A percentile compares a stretch with the other conserved stretches of the same genome.
Evolutionary conservation across 129 eudicot species (phyloP).

Genomic region (Ambrosia artemisiifolia): DNA sequence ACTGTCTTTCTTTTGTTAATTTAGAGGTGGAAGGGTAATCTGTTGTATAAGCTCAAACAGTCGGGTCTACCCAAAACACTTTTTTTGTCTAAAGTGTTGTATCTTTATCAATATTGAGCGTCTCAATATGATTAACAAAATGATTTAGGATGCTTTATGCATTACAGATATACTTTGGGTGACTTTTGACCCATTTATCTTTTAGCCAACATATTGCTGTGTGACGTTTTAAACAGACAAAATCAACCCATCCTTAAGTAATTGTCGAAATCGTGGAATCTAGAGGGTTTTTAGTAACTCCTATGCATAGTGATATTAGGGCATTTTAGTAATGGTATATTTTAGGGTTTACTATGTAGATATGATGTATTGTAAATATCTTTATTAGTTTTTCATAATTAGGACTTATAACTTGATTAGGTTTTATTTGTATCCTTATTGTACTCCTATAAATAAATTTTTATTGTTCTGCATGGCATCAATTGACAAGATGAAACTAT

Average conservation of each 20-base stretch:
- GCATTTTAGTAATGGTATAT: too few species aligned
- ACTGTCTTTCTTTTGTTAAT: not conserved
- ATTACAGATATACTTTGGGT: not conserved
- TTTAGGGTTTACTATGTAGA: not conserved
- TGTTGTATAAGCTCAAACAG: not conserved
- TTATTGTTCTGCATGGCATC: not conserved
- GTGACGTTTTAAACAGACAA: not conserved
- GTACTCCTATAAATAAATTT: not conserved
- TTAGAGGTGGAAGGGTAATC: not conserved
- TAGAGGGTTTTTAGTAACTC: not conserved
- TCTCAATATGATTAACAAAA: not conserved
- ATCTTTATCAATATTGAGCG: not conserved
- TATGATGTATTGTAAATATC: not conserved
- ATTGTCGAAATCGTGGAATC: not conserved
- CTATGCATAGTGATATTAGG: not conserved
- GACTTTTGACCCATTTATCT: not conserved
- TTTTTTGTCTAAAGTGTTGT: not conserved
- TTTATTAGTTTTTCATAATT: not conserved
- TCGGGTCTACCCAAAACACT: not conserved
- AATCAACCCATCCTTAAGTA: constrained; percentile 9
- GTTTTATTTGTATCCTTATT: not conserved
- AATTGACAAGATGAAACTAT: not conserved
- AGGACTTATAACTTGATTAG: not conserved
- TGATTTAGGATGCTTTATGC: not conserved
- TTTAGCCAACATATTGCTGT: not conserved